Conservation (phyloP, 106 monocot genomes). For the Triglochin maritima region DNA sequence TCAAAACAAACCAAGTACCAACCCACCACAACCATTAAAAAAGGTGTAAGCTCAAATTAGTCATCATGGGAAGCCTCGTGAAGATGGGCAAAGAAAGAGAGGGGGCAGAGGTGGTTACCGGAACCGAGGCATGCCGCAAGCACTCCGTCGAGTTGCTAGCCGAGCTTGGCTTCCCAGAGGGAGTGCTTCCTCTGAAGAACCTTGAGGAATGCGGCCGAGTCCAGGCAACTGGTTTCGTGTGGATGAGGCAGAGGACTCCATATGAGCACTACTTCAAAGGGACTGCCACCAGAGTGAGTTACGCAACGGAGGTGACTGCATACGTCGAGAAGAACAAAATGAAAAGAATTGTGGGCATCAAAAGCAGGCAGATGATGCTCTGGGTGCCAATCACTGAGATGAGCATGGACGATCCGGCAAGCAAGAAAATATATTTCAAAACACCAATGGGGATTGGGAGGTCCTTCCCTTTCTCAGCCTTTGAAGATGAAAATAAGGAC, state of each 20-base stretch:
- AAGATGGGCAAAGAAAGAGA: constrained; percentile 13
- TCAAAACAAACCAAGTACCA: too few species aligned
- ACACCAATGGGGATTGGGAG: constrained; percentile 23
- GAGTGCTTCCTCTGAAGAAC: constrained; percentile 16
- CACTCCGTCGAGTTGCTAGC: constrained; percentile 44
- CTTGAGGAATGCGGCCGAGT: constrained; percentile 52
- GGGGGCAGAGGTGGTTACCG: constrained; percentile 49
- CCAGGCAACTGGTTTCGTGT: constrained; percentile 68
- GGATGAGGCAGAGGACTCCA: constrained; percentile 51
- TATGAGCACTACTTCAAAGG: constrained; percentile 34
- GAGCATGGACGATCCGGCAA: constrained; percentile 28
- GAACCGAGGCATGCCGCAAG: constrained; percentile 41
- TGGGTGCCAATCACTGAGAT: constrained; percentile 93
- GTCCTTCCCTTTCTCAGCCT: constrained; percentile 31
- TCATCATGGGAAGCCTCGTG: constrained; percentile 5
- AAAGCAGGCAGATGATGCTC: constrained; percentile 72
- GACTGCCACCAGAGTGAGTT: constrained; percentile 18
- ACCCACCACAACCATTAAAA: too few species aligned
- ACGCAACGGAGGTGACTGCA: constrained; percentile 31
- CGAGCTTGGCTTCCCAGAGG: constrained; percentile 28
- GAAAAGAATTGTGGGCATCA: constrained; percentile 62
- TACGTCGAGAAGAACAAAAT: constrained; percentile 27
- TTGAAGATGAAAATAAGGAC: constrained; percentile 6
- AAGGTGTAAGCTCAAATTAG: too few species aligned
- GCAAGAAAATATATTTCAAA: constrained; percentile 37